Base-by-base conservation (phyloP, 371 early-diverging fungal genomes). In the Mortierella sp. region DNA sequence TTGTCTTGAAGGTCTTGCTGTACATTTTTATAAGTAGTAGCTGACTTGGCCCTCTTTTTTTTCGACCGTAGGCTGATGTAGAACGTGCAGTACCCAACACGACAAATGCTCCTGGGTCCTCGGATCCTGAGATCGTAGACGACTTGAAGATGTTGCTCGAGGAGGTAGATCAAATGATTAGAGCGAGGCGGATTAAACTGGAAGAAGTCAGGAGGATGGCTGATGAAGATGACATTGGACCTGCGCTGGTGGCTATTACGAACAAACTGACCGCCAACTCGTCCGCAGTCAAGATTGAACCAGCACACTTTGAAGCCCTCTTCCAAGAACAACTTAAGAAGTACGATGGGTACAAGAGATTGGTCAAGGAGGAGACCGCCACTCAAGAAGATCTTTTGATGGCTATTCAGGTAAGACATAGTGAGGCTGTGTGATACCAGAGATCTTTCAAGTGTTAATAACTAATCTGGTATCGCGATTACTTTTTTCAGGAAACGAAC, bases 221-320 rank as follows among this genome's bases (percentile, higher is more conserved):
- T 0, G 85, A 86, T 22, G 85, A 87, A 43, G 96, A 96, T 75
- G 95, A 96, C 68, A 93, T 96, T 64, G 87, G 90, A 54, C 83
- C 83, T 28, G 69, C 72, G 2, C 30, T 88, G 1, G 85, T 83
- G 39, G 83, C 84, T 12, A 85, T 86, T 47, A 87, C 87, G 62
- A 86, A 88, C 70, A 65, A 85, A 49, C 58, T 88, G 45, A 84
- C 86, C 0, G 80, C 84, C 1, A 75, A 73, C 49, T 89, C 91
- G 5, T 90, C 91, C 0, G 87, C 88, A 0, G 85, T 92, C 37
- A 92, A 93, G 77, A 85, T 94, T 52, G 94, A 94, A 64, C 87
- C 92, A 10, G 91, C 91, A 30, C 94, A 93, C 67, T 94, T 94
- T 70, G 89, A 91, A 52, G 88, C 88, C 16, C 83, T 91, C 26